Evolutionary conservation across 83 land plant species (phyloP).

Genomic region (Picea mariana): DNA sequence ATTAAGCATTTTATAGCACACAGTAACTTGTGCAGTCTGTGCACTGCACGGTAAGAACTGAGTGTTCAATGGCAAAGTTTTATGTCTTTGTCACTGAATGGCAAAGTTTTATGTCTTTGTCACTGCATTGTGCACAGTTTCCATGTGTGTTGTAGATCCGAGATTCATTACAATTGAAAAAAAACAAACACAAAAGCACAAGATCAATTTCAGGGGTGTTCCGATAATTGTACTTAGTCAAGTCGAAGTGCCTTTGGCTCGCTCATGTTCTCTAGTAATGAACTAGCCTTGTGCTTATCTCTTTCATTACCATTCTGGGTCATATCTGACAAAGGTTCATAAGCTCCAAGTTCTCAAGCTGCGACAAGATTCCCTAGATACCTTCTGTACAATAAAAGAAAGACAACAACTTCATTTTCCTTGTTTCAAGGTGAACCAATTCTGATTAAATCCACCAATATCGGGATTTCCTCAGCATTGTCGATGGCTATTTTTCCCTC

Average conservation of each 20-base stretch:
- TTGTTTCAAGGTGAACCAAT: constrained; percentile 71
- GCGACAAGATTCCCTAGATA: constrained; percentile 35
- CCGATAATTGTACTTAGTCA: background rate
- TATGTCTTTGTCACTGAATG: too few relatives aligned
- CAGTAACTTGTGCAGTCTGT: too few relatives aligned
- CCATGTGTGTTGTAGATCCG: too few relatives aligned
- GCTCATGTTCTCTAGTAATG: constrained; percentile 55
- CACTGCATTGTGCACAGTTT: too few relatives aligned
- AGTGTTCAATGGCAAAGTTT: too few relatives aligned
- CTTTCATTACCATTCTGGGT: constrained; percentile 69
- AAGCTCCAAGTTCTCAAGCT: constrained; percentile 50
- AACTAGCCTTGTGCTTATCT: constrained; percentile 71
- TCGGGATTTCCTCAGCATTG: constrained; percentile 59
- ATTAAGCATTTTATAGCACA: too few relatives aligned
- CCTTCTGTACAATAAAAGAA: constrained; percentile 53
- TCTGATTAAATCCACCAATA: constrained; percentile 59
- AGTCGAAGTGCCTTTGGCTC: background rate
- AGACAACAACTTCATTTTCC: constrained; percentile 74
- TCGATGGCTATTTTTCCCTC: constrained; percentile 73
- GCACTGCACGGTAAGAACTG: too few relatives aligned
- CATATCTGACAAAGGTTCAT: constrained; percentile 59
- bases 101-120: too few relatives aligned
- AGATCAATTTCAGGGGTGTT: too few relatives aligned
- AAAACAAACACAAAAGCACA: too few relatives aligned
- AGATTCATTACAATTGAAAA: too few relatives aligned